Base-by-base conservation (phyloP, 768 basidiomycete species). In the Flagelloscypha sp. region DNA sequence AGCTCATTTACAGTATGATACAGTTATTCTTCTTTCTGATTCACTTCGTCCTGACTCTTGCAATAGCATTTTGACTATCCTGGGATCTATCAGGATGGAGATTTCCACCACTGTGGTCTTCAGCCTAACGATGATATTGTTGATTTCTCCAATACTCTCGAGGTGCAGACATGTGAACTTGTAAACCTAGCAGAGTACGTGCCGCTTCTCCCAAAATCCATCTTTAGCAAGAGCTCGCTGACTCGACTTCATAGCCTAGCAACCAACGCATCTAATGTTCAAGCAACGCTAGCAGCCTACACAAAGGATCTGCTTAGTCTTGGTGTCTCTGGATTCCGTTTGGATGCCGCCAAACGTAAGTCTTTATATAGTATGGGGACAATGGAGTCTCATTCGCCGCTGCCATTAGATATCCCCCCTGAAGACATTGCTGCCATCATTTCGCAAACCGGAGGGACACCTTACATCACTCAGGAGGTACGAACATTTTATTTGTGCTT, bases 381-480 rank as follows among this genome's bases (percentile, higher is more conserved):
- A 12, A 44, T 23, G 13, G 27, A 10, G 27, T 27, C 15, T 18
- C 15, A 5, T 24, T 31, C 37, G 35, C 28, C 33, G 19, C 11
- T 35, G 15, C 22, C n/a, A 36, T 5, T 41, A 67, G 62, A 63
- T 43, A 63, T 67, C 3, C 27, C 52, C 1, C 48, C 49, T 0
- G 43, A 27, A 1, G 62, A 64, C 42, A 49, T 68, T 18, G 52
- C 56, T 5, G 59, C 61, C 42, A 68, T 68, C 37, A 45, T 50
- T 7, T 45, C 47, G 10, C 42, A 48, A 10, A 43, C 67, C 11
- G 48, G 28, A 11, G 38, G 28, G 7, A 34, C 27, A 1, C 55
- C 53, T 0, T 68, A 66, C 41, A 52, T 66, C 36, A 63, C 67
- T 1, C 67, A 68, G 44, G 67, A 67, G 43, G 58, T 59, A 15